phyloP scores from a whole-genome alignment of 108 stramenopile species.

The Hondaea fermentalgiana region DNA sequence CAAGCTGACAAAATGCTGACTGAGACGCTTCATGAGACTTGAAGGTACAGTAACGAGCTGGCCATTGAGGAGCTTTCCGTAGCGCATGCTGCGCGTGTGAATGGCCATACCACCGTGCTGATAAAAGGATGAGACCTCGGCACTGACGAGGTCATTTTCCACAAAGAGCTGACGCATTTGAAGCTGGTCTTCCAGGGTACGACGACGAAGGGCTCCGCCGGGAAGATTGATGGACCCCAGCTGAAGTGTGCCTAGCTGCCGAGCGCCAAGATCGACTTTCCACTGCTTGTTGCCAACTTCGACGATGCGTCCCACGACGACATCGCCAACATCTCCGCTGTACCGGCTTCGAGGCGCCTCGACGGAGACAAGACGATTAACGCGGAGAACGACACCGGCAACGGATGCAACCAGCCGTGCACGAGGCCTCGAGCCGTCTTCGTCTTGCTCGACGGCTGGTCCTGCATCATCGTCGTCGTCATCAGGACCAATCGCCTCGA shows the following conservation, averaged over 20 bases:
- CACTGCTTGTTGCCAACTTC: conserved; percentile 74
- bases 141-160: conserved; percentile 84
- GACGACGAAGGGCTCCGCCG: conserved; percentile 79
- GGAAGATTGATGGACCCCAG: conserved; percentile 81
- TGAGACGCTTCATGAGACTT: conserved; percentile 60
- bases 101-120: conserved; percentile 70
- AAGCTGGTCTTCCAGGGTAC: conserved; percentile 85
- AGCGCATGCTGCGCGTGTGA: conserved; percentile 79
- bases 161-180: conserved; percentile 77
- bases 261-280: conserved; percentile 60
- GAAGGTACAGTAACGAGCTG: conserved; percentile 66
- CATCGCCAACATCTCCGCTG: conserved; percentile 82
- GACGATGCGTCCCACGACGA: conserved; percentile 84
- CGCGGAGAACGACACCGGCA: conserved; percentile 78
- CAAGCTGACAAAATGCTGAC: conserved; percentile 51
- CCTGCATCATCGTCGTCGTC: conserved; percentile 24
- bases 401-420: conserved; percentile 69
- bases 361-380: conserved; percentile 93
- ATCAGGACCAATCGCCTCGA: conserved; percentile 46
- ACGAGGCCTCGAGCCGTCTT: conserved; percentile 29
- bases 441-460: background rate
- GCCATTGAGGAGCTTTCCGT: conserved; percentile 89
- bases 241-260: conserved; percentile 60
- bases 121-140: conserved; percentile 52
- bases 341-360: conserved; percentile 60